Conservation (phyloP, 1,284 basidiomycete species). For the Malassezia pachydermatis region DNA sequence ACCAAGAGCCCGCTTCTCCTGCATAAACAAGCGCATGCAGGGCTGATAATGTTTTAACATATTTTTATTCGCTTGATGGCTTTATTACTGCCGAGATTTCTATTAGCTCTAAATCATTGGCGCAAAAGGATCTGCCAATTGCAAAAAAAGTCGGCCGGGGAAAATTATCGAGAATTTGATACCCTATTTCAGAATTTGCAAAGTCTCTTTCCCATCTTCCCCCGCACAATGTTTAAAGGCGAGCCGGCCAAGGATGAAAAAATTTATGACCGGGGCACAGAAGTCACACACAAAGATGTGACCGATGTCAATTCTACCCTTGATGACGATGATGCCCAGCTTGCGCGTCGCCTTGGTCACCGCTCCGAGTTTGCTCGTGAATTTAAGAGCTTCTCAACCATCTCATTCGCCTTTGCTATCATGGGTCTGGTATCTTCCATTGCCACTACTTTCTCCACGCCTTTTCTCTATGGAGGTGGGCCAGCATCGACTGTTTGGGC, state of each 20-base stretch:
- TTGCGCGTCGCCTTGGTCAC: constrained; percentile 38
- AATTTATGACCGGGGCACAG: not conserved
- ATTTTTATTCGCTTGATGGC: too few relatives aligned
- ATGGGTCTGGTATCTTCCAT: constrained; percentile 47
- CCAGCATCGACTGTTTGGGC: constrained; percentile 42
- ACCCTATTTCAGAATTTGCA: too few relatives aligned
- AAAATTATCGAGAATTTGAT: too few relatives aligned
- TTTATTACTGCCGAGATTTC: too few relatives aligned
- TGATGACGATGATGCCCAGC: constrained; percentile 38
- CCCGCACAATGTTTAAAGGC: too few relatives aligned
- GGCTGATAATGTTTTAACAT: too few relatives aligned
- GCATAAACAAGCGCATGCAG: too few relatives aligned
- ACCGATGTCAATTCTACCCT: constrained; percentile 8
- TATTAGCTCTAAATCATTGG: too few relatives aligned
- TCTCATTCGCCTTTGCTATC: constrained; percentile 45
- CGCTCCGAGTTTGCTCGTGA: constrained; percentile 45
- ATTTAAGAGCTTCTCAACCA: constrained; percentile 45
- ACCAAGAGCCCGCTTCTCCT: too few relatives aligned
- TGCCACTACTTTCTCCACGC: constrained; percentile 44
- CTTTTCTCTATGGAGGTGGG: constrained; percentile 34
- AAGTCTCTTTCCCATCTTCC: too few relatives aligned
- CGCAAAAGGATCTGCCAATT: too few relatives aligned
- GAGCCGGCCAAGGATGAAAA: not conserved
- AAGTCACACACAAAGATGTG: constrained; percentile 11
- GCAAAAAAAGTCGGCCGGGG: too few relatives aligned